Evolutionary conservation across 176 grass and related monocot genomes (phyloP).

Genomic region (Oryza australiensis): DNA sequence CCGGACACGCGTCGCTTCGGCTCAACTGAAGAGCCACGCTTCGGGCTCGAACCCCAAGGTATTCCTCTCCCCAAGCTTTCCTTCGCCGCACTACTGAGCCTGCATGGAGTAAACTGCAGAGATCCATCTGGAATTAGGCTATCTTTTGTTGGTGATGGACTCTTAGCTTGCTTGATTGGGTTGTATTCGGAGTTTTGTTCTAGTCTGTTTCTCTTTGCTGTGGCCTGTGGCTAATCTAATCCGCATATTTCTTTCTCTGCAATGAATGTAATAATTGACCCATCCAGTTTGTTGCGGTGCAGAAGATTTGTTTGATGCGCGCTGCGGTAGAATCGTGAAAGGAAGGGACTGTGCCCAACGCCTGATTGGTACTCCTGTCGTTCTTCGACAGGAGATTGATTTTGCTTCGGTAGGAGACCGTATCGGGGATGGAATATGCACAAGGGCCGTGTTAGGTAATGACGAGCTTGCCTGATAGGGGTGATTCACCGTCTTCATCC

Average conservation of each 20-base stretch:
- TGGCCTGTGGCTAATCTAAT: neutral
- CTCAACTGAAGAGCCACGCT: neutral
- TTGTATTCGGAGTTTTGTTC: neutral
- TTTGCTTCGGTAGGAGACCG: slow-evolving; percentile 12
- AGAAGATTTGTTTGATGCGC: neutral
- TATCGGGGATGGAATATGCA: neutral
- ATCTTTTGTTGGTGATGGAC: neutral
- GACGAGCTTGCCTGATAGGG: slow-evolving; percentile 76
- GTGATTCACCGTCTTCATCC: slow-evolving; percentile 28
- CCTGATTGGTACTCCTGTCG: neutral
- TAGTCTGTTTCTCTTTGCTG: neutral
- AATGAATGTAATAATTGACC: neutral
- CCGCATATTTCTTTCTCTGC: neutral
- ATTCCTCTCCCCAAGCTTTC: neutral
- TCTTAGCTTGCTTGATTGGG: neutral
- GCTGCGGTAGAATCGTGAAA: neutral
- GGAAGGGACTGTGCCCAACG: neutral
- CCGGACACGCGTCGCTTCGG: neutral
- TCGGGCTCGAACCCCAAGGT: neutral
- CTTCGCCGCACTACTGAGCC: neutral
- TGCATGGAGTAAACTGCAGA: neutral
- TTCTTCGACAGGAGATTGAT: neutral
- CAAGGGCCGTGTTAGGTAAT: slow-evolving; percentile 67
- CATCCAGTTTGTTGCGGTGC: neutral
- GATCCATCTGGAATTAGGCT: neutral